phyloP scores from a whole-genome alignment of 2,329 filamentous ascomycete genomes.

The Claviceps citrina region DNA sequence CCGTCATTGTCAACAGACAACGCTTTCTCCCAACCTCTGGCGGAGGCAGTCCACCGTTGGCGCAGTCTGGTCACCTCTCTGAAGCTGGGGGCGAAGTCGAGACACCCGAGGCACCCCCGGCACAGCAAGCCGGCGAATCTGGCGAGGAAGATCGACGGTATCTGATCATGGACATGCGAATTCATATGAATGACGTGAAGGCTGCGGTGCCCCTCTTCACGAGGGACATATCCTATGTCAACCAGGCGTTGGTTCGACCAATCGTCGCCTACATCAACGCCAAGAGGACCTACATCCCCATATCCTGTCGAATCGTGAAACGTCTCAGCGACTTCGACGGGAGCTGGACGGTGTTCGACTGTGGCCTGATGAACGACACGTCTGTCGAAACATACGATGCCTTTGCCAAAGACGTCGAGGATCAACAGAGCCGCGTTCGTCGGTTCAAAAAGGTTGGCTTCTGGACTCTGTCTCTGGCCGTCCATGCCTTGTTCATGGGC shows the following conservation, averaged over 20 bases:
- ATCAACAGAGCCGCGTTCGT: constrained; percentile 71
- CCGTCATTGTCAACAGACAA: constrained; percentile 65
- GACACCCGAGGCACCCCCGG: constrained; percentile 2
- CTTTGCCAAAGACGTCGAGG: constrained; percentile 79
- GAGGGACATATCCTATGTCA: constrained; percentile 82
- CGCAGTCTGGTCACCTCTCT: constrained; percentile 19
- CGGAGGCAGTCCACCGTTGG: constrained; percentile 14
- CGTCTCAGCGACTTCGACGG: constrained; percentile 79
- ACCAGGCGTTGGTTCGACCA: constrained; percentile 83
- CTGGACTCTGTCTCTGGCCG: constrained; percentile 84
- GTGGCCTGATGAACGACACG: constrained; percentile 82
- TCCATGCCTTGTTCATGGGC: constrained; percentile 87
- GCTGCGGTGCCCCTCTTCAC: constrained; percentile 89
- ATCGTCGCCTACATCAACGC: constrained; percentile 98
- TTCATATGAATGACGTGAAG: constrained; percentile 88
- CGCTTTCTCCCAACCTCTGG: constrained; percentile 38
- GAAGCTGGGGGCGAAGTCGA: constrained; percentile 12
- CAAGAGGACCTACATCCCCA: constrained; percentile 85
- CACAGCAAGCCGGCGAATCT: constrained; percentile 7
- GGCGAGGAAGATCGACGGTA: constrained; percentile 54
- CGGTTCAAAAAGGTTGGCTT: constrained; percentile 91
- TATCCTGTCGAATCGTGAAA: constrained; percentile 90
- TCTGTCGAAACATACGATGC: constrained; percentile 89
- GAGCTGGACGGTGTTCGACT: constrained; percentile 88
- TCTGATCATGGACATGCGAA: constrained; percentile 84